A percentile compares a stretch with the other conserved stretches of the same genome.
Evolutionary conservation across 495 filamentous ascomycete species (phyloP).

Genomic region (Ascobolus immersus): DNA sequence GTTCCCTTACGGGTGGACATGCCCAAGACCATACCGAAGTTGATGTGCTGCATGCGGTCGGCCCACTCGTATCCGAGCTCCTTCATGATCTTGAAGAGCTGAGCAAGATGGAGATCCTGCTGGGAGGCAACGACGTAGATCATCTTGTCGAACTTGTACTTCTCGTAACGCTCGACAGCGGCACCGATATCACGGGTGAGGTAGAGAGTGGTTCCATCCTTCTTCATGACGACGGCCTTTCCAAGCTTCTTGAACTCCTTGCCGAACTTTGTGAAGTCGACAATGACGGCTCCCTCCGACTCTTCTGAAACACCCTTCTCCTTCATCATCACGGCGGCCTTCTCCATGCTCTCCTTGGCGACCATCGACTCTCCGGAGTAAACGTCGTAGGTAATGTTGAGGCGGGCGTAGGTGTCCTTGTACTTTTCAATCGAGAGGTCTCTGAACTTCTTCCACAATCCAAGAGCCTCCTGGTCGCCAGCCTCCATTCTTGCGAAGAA

Average conservation of each 20-base stretch:
- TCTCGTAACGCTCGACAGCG: slow-evolving; percentile 30
- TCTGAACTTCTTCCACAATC: slow-evolving; percentile 66
- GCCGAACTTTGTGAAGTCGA: slow-evolving; percentile 55
- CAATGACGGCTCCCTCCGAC: slow-evolving; percentile 67
- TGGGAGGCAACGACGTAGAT: slow-evolving; percentile 38
- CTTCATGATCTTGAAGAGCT: slow-evolving; percentile 39
- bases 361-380: slow-evolving; percentile 94
- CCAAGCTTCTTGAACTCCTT: slow-evolving; percentile 34
- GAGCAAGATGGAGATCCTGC: slow-evolving; percentile 35
- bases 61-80: slow-evolving; percentile 34
- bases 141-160: slow-evolving; percentile 44
- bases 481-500: slow-evolving; percentile 91
- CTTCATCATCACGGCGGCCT: slow-evolving; percentile 35
- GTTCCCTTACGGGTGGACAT: slow-evolving; percentile 39
- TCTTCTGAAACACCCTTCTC: slow-evolving; percentile 49
- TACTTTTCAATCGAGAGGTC: slow-evolving; percentile 73
- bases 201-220: slow-evolving; percentile 37
- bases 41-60: slow-evolving; percentile 32
- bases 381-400: slow-evolving; percentile 82
- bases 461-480: slow-evolving; percentile 46
- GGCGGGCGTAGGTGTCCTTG: slow-evolving; percentile 51
- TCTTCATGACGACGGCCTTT: slow-evolving; percentile 31
- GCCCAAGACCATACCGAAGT: slow-evolving; percentile 34
- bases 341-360: slow-evolving; percentile 53
- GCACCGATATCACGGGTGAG: slow-evolving; percentile 41